phyloP scores from a whole-genome alignment of 2,329 filamentous ascomycete species.

The Fusarium sp. region DNA sequence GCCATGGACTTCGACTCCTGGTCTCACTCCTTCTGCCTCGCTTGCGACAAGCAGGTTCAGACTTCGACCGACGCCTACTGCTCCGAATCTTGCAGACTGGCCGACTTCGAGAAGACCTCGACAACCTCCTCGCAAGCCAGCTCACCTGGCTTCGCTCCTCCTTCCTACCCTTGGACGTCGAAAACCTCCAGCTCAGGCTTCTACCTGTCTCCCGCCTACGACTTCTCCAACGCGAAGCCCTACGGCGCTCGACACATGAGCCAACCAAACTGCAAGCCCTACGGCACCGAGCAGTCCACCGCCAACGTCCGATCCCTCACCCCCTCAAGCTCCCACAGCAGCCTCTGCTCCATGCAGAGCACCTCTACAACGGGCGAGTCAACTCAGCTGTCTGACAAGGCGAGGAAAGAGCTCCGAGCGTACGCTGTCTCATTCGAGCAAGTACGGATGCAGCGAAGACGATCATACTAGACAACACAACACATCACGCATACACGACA shows the following conservation, averaged over 20 bases:
- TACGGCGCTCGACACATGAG: slow-evolving; percentile 62
- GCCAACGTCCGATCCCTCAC: slow-evolving; percentile 61
- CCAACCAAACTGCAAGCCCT: slow-evolving; percentile 42
- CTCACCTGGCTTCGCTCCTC: slow-evolving; percentile 64
- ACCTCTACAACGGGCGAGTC: slow-evolving; percentile 65
- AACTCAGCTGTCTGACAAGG: slow-evolving; percentile 77
- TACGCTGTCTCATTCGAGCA: slow-evolving; percentile 94
- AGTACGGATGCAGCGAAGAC: slow-evolving; percentile 70
- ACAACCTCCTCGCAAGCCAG: slow-evolving; percentile 68
- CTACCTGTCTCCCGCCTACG: slow-evolving; percentile 79
- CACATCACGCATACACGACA: slow-evolving; percentile 21
- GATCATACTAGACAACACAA: slow-evolving; percentile 61
- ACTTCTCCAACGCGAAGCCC: slow-evolving; percentile 75
- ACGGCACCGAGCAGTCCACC: slow-evolving; percentile 34
- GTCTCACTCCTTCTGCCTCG: slow-evolving; percentile 93
- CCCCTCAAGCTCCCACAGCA: slow-evolving; percentile 85
- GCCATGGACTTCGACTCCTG: slow-evolving; percentile 73
- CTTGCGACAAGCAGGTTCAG: slow-evolving; percentile 84
- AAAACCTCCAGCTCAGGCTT: slow-evolving; percentile 60
- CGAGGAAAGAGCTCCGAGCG: slow-evolving; percentile 81
- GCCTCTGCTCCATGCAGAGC: slow-evolving; percentile 82
- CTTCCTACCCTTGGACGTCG: slow-evolving; percentile 64
- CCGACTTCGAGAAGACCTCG: slow-evolving; percentile 83
- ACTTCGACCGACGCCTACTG: slow-evolving; percentile 87
- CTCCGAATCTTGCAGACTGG: slow-evolving; percentile 89